Conservation (phyloP, 2,329 filamentous ascomycete genomes). For the Fusarium sp. region DNA sequence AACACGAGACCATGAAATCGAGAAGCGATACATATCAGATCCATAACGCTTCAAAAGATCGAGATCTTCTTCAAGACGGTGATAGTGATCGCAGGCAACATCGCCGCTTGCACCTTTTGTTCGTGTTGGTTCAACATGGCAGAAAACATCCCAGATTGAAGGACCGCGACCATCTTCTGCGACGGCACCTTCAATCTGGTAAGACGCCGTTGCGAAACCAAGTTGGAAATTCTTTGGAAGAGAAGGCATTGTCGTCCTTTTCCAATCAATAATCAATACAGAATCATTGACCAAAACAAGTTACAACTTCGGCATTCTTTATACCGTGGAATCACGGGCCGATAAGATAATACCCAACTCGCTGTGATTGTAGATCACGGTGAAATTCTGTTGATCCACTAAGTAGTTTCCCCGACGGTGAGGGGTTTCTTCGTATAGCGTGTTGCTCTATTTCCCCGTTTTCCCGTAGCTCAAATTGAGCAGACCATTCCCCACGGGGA, state of each 20-base stretch:
- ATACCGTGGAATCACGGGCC: conserved; percentile 25
- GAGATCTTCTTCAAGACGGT: conserved; percentile 64
- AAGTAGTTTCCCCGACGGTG: conserved; percentile 10
- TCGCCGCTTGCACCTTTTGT: conserved; percentile 59
- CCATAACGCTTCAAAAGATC: conserved; percentile 68
- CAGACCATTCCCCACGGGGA: conserved; percentile 37
- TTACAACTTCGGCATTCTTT: conserved; percentile 12
- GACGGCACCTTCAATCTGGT: conserved; percentile 60
- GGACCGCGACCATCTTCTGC: conserved; percentile 55
- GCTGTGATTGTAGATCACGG: neutral
- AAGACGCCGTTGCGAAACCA: conserved; percentile 56
- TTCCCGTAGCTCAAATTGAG: conserved; percentile 5
- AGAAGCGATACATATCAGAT: conserved; percentile 72
- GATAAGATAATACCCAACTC: conserved; percentile 15
- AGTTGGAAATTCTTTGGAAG: conserved; percentile 51
- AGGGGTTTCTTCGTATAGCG: conserved; percentile 10
- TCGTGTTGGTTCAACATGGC: conserved; percentile 54
- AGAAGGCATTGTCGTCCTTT: conserved; percentile 4
- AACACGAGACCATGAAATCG: conserved; percentile 73
- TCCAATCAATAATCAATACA: too few species aligned
- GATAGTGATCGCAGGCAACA: conserved; percentile 59
- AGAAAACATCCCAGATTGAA: conserved; percentile 58
- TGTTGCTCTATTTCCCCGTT: conserved; percentile 20
- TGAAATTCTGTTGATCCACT: neutral
- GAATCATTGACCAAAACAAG: neutral